Base-by-base conservation (phyloP, 306 rosid genomes). In the Canavalia ensiformis region DNA sequence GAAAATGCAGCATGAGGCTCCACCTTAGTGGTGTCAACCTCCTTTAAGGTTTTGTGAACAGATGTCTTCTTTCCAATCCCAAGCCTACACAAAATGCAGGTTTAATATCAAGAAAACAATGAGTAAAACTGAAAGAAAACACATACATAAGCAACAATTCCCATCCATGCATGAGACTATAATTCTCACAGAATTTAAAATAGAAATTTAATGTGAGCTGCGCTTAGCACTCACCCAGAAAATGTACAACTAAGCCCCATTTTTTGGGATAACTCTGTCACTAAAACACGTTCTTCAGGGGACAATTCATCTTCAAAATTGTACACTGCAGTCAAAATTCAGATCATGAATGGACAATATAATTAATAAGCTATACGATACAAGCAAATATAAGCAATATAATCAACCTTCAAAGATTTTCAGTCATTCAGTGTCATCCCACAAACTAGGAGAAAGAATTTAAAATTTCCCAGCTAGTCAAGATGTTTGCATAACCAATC, bases 171-270 rank as follows among this genome's bases (percentile, higher is more conserved):
- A 70, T 30, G 75, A 10, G 45, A 56, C 18, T 12, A 18, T 18
- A 83, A 47, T 49, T 68, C 49, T 39, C 44, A 69, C 50, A 78
- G 69, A 18, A 33, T 25, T 57, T 12, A 50, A 72, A 72, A 30
- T 47, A 35, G 12, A 58, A 62, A 34, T 34, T 18, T 62, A 6
- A 45, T 30, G 54, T 35, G 64, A 52, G 39, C 30, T 28, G 5
- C 63, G 35, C 72, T 33, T 65, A 74, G 72, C 66, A 82, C 97
- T 91, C 80, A 93, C 96, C 97, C 96, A 50, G 31, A 28, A 86
- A 92, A 91, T 87, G 85, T 93, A 65, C 96, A 89, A 49, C 0
- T 76, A 86, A 93, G 55, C 11, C 89, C 90, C 92, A 84, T 59
- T 77, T 75, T 84, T 56, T 44, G 54, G 82, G 91, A 82, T 33